phyloP scores from a whole-genome alignment of 345 rosid genomes.

The Brassica juncea region DNA sequence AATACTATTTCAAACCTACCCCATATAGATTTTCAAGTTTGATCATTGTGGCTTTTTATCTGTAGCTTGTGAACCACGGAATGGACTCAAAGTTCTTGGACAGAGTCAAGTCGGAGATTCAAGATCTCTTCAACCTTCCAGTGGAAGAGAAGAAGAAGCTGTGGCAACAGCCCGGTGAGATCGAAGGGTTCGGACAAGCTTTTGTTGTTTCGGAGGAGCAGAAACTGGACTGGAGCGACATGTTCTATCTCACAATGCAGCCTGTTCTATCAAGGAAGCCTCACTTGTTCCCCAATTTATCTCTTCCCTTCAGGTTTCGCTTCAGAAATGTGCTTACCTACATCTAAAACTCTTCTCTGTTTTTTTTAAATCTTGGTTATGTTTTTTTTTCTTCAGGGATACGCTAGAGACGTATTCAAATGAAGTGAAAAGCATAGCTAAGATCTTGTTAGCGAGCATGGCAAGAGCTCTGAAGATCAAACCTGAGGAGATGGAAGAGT shows the following conservation, averaged over 20 bases:
- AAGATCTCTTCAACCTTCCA: conserved; percentile 35
- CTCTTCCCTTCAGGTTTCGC: conserved; percentile 2
- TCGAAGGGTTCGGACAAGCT: conserved; percentile 37
- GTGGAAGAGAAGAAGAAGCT: conserved; percentile 37
- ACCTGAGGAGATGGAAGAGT: conserved; percentile 39
- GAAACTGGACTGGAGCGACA: conserved; percentile 39
- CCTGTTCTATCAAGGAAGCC: conserved; percentile 24
- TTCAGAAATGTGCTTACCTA: not conserved
- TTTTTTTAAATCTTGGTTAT: not conserved
- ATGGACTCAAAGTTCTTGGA: conserved; percentile 26
- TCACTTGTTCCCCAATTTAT: conserved; percentile 21
- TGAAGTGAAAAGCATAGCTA: conserved; percentile 42
- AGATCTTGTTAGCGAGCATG: conserved; percentile 39
- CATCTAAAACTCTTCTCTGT: not conserved
- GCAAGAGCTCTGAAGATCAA: conserved; percentile 54
- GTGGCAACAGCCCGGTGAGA: conserved; percentile 17
- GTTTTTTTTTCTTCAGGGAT: conserved; percentile 34
- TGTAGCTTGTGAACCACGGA: conserved; percentile 39
- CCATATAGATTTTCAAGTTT: not conserved
- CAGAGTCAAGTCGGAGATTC: conserved; percentile 31
- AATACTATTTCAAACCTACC: not conserved
- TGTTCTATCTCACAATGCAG: conserved; percentile 26
- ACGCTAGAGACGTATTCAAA: conserved; percentile 44
- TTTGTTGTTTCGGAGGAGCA: conserved; percentile 32
- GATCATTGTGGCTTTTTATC: not conserved